A percentile compares a stretch with the other conserved stretches of the same genome.
phyloP scores from a whole-genome alignment of 2,329 filamentous ascomycete genomes.

The Phaeoacremonium minimum region DNA sequence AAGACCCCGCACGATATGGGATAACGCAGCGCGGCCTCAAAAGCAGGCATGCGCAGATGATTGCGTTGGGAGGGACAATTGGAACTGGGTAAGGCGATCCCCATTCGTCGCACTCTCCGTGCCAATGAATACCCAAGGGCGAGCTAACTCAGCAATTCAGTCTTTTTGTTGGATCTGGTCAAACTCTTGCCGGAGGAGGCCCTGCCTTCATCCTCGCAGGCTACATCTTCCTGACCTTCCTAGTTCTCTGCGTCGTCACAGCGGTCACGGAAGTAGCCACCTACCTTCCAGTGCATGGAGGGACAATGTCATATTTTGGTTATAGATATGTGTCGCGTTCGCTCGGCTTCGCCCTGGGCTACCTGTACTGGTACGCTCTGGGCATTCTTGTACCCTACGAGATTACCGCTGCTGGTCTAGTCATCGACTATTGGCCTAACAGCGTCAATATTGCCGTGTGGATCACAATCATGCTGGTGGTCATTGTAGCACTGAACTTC shows the following conservation, averaged over 20 bases:
- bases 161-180: conserved; percentile 41
- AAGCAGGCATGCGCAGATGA: conserved; percentile 40
- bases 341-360: conserved; percentile 39
- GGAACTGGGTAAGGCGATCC: conserved; percentile 23
- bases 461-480: conserved; percentile 13
- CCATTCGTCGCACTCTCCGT: not conserved
- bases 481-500: conserved; percentile 12
- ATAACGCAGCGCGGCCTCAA: conserved; percentile 21
- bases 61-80: conserved; percentile 42
- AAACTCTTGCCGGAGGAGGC: conserved; percentile 33
- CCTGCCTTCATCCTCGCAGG: conserved; percentile 35
- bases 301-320: conserved; percentile 43
- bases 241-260: conserved; percentile 40
- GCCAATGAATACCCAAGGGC: too few relatives aligned
- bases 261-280: conserved; percentile 44
- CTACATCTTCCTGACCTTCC: conserved; percentile 35
- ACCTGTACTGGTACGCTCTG: conserved; percentile 31
- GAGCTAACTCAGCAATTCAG: too few relatives aligned
- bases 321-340: conserved; percentile 36
- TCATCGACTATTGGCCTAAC: conserved; percentile 16
- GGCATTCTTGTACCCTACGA: conserved; percentile 29
- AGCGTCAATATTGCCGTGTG: conserved; percentile 11
- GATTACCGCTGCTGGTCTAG: conserved; percentile 12
- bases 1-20: conserved; percentile 21
- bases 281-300: conserved; percentile 44